A percentile compares a stretch with the other conserved stretches of the same genome.
Evolutionary conservation across 768 basidiomycete species (phyloP).

Genomic region (Fomitopsis serialis): DNA sequence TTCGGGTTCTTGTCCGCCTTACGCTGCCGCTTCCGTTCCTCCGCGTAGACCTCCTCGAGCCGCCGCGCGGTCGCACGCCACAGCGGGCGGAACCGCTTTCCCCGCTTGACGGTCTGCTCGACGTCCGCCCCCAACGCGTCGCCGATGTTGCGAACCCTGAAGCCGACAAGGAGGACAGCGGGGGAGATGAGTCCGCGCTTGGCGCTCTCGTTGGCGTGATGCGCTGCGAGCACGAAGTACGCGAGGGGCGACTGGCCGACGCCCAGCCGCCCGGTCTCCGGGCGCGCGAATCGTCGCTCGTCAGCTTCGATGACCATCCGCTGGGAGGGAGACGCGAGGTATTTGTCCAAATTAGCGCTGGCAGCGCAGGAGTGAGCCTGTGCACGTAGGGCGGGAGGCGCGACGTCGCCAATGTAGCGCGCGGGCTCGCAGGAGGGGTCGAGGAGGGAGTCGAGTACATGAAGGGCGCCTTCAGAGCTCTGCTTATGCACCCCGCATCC

Average conservation of each 20-base stretch:
- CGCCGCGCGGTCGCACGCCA: neutral
- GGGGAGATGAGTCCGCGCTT: constrained; percentile 8
- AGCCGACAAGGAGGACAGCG: constrained; percentile 4
- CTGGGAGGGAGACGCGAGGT: neutral
- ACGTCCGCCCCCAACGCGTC: neutral
- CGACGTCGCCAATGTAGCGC: neutral
- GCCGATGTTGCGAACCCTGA: neutral
- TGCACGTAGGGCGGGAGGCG: neutral
- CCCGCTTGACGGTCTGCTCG: constrained; percentile 5
- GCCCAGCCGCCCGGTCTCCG: neutral
- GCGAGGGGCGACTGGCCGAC: neutral
- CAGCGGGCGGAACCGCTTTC: constrained; percentile 4
- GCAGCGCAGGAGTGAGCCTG: constrained; percentile 2
- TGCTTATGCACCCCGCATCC: no score
- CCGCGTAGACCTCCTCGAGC: constrained; percentile 1
- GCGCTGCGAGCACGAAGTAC: constrained; percentile 5
- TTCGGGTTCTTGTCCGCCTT: constrained; percentile 6
- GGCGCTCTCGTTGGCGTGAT: constrained; percentile 5
- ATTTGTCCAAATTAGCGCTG: neutral
- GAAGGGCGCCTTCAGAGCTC: no score
- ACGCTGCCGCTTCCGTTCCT: constrained; percentile 1
- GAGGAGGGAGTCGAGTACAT: no score
- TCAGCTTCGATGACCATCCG: neutral
- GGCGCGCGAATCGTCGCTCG: neutral
- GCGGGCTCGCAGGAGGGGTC: neutral